Conservation (phyloP, 768 basidiomycete species). For the Naganishia randhawae region DNA sequence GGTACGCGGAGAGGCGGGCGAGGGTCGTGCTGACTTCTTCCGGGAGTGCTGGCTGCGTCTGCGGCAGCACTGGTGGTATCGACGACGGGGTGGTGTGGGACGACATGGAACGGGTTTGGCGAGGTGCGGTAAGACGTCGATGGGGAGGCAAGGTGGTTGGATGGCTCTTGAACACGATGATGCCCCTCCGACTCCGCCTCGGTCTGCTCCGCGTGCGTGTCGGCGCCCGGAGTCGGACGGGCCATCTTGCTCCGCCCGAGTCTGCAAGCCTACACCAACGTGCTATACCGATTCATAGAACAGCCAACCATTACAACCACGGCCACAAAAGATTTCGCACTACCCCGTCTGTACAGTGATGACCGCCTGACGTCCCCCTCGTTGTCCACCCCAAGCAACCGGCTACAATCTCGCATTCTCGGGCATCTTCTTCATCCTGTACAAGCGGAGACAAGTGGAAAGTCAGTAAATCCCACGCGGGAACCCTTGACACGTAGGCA, state of each 20-base stretch:
- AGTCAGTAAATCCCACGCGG: neutral
- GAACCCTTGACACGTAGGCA: no score
- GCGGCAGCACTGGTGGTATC: neutral
- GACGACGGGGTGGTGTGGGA: no score
- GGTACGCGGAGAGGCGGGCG: slow-evolving; percentile 68
- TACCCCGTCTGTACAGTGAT: neutral
- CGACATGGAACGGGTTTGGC: no score
- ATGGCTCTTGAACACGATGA: no score
- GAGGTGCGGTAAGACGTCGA: no score
- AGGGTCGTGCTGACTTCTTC: slow-evolving; percentile 66
- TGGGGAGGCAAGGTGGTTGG: no score
- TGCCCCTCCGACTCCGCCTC: no score
- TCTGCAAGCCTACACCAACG: neutral
- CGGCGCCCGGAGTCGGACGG: no score
- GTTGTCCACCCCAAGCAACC: no score
- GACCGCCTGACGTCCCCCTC: neutral
- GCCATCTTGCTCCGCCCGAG: no score
- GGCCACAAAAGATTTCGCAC: neutral
- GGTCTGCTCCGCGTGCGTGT: no score
- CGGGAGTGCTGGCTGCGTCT: neutral
- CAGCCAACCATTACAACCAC: slow-evolving; percentile 4
- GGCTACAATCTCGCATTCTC: slow-evolving; percentile 25
- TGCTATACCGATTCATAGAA: neutral
- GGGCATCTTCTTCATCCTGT: slow-evolving; percentile 30
- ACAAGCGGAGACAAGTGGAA: neutral